Percentiles rank a stretch among this genome's conserved stretches.
Conservation (phyloP, 176 grass and related monocot genomes). For the Tuctoria greenei region DNA sequence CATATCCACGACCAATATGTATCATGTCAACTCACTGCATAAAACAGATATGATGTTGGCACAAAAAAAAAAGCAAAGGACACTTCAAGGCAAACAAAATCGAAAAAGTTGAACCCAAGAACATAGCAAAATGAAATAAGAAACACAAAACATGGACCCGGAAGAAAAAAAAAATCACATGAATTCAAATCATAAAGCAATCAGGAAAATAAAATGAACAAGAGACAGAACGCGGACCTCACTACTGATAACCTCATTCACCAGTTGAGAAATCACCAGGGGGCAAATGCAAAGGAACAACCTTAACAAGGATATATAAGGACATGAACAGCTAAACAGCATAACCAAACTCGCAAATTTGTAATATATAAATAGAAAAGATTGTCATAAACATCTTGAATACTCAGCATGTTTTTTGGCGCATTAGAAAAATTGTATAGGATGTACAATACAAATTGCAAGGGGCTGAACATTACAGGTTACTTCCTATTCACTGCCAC, state of each 20-base stretch:
- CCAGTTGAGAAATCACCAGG: conserved; percentile 77
- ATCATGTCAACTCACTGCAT: not conserved
- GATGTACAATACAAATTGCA: not conserved
- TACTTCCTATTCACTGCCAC: not conserved
- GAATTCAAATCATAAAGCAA: conserved; percentile 27
- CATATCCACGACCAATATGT: not conserved
- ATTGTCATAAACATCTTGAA: not conserved
- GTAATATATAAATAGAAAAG: not conserved
- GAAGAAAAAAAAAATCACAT: conserved; percentile 28
- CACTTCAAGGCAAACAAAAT: not conserved
- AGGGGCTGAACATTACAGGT: not conserved
- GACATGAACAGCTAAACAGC: conserved; percentile 17
- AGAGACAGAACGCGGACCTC: conserved; percentile 59
- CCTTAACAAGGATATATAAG: conserved; percentile 46
- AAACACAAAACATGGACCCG: conserved; percentile 2
- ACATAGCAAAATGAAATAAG: conserved; percentile 7
- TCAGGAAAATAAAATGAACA: conserved; percentile 23
- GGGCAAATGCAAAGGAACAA: conserved; percentile 87
- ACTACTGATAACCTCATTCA: conserved; percentile 89
- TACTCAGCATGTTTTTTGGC: not conserved
- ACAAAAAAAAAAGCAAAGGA: conserved; percentile 30
- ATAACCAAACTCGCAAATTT: not conserved
- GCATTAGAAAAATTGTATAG: not conserved
- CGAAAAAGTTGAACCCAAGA: not conserved
- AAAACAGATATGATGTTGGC: not conserved